A percentile compares a stretch with the other conserved stretches of the same genome.
phyloP scores from a whole-genome alignment of 306 rosid species.

The Lotus japonicus region DNA sequence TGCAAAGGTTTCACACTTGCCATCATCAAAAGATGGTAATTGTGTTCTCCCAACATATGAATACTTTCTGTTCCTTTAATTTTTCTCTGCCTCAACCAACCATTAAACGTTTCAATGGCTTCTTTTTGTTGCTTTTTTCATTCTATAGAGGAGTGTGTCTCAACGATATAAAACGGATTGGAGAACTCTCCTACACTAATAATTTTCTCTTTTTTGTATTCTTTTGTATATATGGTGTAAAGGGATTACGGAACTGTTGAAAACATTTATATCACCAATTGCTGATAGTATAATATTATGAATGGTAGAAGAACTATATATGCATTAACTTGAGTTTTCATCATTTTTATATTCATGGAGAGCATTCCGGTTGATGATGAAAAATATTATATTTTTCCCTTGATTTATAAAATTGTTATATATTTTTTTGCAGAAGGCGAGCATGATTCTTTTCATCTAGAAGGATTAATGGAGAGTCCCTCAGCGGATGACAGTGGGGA shows the following conservation, averaged over 20 bases:
- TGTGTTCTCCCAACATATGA: constrained; percentile 35
- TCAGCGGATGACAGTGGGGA: constrained; percentile 72
- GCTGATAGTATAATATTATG: neutral
- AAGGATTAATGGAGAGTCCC: constrained; percentile 92
- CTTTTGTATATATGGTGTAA: neutral
- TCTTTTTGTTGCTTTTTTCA: neutral
- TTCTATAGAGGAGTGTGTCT: neutral
- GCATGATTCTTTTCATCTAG: constrained; percentile 55
- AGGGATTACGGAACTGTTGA: neutral
- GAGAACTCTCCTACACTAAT: neutral
- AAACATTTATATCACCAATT: neutral
- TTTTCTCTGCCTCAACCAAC: constrained; percentile 1
- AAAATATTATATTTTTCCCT: neutral
- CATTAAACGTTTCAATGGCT: neutral
- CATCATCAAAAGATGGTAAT: constrained; percentile 73
- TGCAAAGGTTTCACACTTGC: constrained; percentile 59
- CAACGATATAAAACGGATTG: neutral
- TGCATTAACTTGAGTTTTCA: neutral
- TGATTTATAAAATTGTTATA: constrained; percentile 20
- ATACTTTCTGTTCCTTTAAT: constrained; percentile 18
- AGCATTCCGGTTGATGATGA: neutral
- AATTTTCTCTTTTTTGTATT: neutral
- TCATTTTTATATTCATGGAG: neutral
- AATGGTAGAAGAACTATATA: neutral
- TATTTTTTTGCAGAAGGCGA: constrained; percentile 49